Base-by-base conservation (phyloP, 1,139 yeast species). In the Protomyces inouyei region DNA sequence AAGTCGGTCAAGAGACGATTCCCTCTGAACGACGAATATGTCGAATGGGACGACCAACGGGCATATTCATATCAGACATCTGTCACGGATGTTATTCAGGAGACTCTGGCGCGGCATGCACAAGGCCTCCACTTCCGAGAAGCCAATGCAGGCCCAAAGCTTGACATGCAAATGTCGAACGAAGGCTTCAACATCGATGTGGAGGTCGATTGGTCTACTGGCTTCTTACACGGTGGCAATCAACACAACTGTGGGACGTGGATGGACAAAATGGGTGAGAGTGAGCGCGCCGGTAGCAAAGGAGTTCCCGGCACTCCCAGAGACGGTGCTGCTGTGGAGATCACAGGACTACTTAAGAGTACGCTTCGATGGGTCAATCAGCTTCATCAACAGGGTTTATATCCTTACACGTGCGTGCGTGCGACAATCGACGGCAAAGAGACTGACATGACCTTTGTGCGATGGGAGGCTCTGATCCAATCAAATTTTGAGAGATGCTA, bases 261-360 rank as follows among this genome's bases (percentile, higher is more conserved):
- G 98, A 93, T 92, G 97, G 98, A 93, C 76, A 93, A 93, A 77
- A 93, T 93, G 98, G 98, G 98, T 23, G 98, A 93, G 77, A 88
- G 96, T 72, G 84, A 76, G 60, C 79, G 76, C 66, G 97, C 98
- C 0, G 87, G 88, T 0, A 86, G 85, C 67, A 87, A 86, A 72
- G 98, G 98, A 16, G 79, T 83, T 51, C 98, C 98, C 0, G 98
- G 98, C 1, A 93, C 98, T 0, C 98, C 98, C 45, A 83, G 98
- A 74, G 97, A 92, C 75, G 98, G 98, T 53, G 97, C 97, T 1
- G 97, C 96, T 1, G 81, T 93, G 66, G 98, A 93, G 75, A 87
- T 93, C 67, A 91, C 85, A 72, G 98, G 98, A 0, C 78, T 93
- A 68, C 77, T 93, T 72, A 92, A 92, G 76, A 87, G 96, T 74